A percentile compares a stretch with the other conserved stretches of the same genome.
Conservation (phyloP, 441 rosid genomes). For the Populus trichocarpa region DNA sequence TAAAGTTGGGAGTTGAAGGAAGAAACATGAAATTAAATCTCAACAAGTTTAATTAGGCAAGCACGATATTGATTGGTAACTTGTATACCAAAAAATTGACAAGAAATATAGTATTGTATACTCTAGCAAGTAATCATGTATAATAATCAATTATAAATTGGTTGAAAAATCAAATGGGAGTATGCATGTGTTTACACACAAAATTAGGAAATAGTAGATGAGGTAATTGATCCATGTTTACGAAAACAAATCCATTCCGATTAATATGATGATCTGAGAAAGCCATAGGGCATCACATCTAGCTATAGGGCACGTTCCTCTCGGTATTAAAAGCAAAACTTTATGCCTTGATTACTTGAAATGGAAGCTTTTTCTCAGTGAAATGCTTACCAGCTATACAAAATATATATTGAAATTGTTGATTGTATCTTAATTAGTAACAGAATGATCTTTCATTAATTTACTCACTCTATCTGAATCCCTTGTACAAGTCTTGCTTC, state of each 20-base stretch:
- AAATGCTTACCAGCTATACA: too few species aligned
- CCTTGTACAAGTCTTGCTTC: background rate
- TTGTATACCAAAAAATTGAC: background rate
- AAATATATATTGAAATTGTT: too few species aligned
- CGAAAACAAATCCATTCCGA: background rate
- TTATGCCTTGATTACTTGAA: too few species aligned
- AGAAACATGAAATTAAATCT: background rate
- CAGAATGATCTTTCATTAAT: too few species aligned
- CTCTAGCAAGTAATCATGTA: background rate
- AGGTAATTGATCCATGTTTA: background rate
- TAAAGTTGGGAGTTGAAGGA: background rate
- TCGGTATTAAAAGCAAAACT: too few species aligned
- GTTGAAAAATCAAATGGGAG: background rate
- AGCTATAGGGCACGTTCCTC: too few species aligned
- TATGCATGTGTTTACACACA: background rate
- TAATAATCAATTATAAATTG: background rate
- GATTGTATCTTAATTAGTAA: too few species aligned
- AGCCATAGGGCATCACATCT: too few species aligned
- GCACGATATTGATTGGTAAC: background rate
- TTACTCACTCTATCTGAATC: background rate
- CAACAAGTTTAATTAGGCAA: background rate
- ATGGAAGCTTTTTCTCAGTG: too few species aligned
- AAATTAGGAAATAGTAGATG: background rate
- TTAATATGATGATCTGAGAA: too few species aligned
- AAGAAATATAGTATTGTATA: background rate